Evolutionary conservation across 1,284 basidiomycete genomes (phyloP).

Genomic region (Trichosporon sp.): DNA sequence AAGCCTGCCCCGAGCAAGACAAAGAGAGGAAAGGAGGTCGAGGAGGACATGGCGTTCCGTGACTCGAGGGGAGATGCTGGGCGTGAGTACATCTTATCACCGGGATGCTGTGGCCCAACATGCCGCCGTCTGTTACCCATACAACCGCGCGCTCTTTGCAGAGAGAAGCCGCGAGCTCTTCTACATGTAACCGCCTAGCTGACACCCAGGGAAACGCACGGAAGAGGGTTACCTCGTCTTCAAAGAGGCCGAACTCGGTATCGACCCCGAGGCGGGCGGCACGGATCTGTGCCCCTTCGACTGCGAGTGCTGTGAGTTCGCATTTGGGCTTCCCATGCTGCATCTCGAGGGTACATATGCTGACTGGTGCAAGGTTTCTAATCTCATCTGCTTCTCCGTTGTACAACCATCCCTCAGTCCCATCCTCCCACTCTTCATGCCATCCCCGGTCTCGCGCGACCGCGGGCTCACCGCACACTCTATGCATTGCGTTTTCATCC

Average conservation of each 20-base stretch:
- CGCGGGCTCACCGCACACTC: not conserved
- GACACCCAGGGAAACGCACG: slow-evolving; percentile 69
- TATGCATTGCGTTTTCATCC: slow-evolving; percentile 13
- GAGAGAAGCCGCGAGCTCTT: no score
- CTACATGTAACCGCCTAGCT: slow-evolving; percentile 34
- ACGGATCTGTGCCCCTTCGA: slow-evolving; percentile 69
- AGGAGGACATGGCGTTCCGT: slow-evolving; percentile 65
- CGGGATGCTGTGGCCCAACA: no score
- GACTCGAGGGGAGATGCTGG: slow-evolving; percentile 74
- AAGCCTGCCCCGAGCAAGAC: no score
- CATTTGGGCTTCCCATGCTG: no score
- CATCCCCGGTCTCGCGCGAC: not conserved
- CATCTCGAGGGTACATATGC: not conserved
- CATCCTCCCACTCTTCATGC: not conserved
- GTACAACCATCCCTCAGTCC: slow-evolving; percentile 23
- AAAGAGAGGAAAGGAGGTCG: slow-evolving; percentile 38
- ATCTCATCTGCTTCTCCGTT: slow-evolving; percentile 32
- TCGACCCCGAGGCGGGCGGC: slow-evolving; percentile 72
- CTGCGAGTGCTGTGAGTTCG: slow-evolving; percentile 74
- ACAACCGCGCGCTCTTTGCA: no score
- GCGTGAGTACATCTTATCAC: slow-evolving; percentile 61
- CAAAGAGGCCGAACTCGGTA: slow-evolving; percentile 82
- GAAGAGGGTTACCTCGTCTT: slow-evolving; percentile 82
- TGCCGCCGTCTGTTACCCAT: no score
- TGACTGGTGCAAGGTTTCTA: slow-evolving; percentile 60